Evolutionary conservation across 495 filamentous ascomycete genomes (phyloP).

Genomic region (Penicillium cosmopolitanum): DNA sequence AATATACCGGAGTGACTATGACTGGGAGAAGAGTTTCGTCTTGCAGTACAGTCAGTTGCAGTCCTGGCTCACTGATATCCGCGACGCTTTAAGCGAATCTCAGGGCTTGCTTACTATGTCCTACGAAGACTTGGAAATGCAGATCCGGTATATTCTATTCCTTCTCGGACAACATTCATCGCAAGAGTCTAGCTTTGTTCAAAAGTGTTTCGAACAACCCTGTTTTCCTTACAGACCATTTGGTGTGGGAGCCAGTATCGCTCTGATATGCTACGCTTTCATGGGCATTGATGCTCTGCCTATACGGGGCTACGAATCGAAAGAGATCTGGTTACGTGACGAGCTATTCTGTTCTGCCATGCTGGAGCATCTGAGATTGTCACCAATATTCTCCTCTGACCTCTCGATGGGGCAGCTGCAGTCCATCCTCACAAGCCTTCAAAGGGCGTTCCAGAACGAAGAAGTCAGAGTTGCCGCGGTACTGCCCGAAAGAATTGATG

Average conservation of each 20-base stretch:
- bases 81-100: constrained; percentile 4
- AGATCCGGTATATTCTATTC: neutral
- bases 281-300: too few relatives aligned
- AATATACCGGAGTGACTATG: neutral
- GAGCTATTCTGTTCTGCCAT: neutral
- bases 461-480: neutral
- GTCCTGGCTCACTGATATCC: constrained; percentile 4
- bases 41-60: constrained; percentile 1
- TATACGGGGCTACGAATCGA: too few relatives aligned
- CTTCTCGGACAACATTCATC: neutral
- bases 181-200: constrained; percentile 1
- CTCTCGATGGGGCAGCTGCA: neutral
- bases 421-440: neutral
- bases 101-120: neutral
- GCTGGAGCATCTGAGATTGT: neutral
- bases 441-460: neutral
- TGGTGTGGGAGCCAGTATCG: constrained; percentile 4
- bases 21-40: constrained; percentile 6
- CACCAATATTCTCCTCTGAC: neutral
- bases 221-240: constrained; percentile 2
- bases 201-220: neutral
- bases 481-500: neutral
- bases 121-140: neutral
- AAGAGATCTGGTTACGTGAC: neutral
- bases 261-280: constrained; percentile 1